Evolutionary conservation across 768 basidiomycete genomes (phyloP), one percentile per base, ranked within the genome.

Genomic region (Rhodotorula taiwanensis): DNA sequence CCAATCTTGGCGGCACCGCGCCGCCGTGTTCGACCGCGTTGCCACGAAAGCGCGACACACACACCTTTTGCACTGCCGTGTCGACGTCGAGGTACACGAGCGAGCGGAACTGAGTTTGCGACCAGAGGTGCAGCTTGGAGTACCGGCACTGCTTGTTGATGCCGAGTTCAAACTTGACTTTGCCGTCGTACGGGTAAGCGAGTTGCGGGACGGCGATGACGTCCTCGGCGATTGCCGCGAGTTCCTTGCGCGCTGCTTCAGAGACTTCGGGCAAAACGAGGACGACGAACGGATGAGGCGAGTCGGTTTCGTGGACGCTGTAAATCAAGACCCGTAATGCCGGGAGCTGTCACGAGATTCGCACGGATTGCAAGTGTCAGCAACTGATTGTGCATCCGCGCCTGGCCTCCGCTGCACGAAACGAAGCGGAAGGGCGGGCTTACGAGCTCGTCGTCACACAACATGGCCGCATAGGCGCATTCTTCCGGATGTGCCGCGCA

Each of bases 81-180:
- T 48, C 47, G 27, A 48, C 47, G 16, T 48, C 47, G 47, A 48
- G 47, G 47, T 48, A 48, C 27, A 48, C 30, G 27, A 48, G 8
- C 8, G 5, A 7, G 27, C 30, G 28, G 47, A 16, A 48, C 47
- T 30, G 47, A 8, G 47, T 18, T 28, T 48, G 47, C 28, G 47
- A 25, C 47, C 47, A 48, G 11, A 48, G 47, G 18, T 48, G 47
- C 28, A 48, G 47, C 47, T 48, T 48, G 47, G 25, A 27, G 47
- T 48, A 48, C 2, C 47, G 47, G 47, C 47, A 48, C 47, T 48
- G 47, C 47, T 48, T 48, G 47, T 48, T 48, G 47, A 48, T 48
- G 47, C 47, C 47, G 47, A 48, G 47, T 28, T 48, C 47, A 28
- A 48, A 27, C 47, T 48, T 48, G 47, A 48, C 47, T 28, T 48